phyloP scores from a whole-genome alignment of 192 early-diverging fungal species.

The Coemansia sp. region DNA sequence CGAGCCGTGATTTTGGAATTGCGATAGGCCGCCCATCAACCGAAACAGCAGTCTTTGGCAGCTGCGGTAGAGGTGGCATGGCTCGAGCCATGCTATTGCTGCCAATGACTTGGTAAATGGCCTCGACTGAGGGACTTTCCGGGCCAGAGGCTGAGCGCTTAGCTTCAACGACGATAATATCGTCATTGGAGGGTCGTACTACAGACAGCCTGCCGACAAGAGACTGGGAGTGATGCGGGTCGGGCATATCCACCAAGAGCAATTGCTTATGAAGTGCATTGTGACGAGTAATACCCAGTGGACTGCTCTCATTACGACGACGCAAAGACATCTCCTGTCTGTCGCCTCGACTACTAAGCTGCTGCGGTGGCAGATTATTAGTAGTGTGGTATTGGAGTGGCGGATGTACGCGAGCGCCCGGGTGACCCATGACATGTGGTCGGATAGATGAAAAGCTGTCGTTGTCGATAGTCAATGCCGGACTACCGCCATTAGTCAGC shows the following conservation, averaged over 20 bases:
- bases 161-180: slow-evolving; percentile 30
- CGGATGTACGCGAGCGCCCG: slow-evolving; percentile 21
- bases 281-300: slow-evolving; percentile 21
- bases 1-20: slow-evolving; percentile 37
- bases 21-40: slow-evolving; percentile 27
- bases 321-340: background rate
- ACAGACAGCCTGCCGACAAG: slow-evolving; percentile 32
- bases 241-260: slow-evolving; percentile 25
- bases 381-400: background rate
- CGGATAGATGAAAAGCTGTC: slow-evolving; percentile 39
- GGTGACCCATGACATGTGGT: slow-evolving; percentile 37
- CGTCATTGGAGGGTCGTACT: slow-evolving; percentile 16
- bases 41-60: background rate
- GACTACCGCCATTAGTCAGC: slow-evolving; percentile 15
- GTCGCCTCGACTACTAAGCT: background rate
- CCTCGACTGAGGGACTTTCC: slow-evolving; percentile 22
- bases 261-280: slow-evolving; percentile 31
- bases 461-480: slow-evolving; percentile 33
- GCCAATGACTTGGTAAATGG: slow-evolving; percentile 32
- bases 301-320: slow-evolving; percentile 11
- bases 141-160: background rate
- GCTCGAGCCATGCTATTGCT: slow-evolving; percentile 4
- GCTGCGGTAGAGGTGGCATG: background rate
- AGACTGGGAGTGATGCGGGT: slow-evolving; percentile 14
- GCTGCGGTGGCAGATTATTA: background rate